A percentile compares a stretch with the other conserved stretches of the same genome.
Evolutionary conservation across 1,284 basidiomycete species (phyloP).

Genomic region (Ustilago shanxiensis): DNA sequence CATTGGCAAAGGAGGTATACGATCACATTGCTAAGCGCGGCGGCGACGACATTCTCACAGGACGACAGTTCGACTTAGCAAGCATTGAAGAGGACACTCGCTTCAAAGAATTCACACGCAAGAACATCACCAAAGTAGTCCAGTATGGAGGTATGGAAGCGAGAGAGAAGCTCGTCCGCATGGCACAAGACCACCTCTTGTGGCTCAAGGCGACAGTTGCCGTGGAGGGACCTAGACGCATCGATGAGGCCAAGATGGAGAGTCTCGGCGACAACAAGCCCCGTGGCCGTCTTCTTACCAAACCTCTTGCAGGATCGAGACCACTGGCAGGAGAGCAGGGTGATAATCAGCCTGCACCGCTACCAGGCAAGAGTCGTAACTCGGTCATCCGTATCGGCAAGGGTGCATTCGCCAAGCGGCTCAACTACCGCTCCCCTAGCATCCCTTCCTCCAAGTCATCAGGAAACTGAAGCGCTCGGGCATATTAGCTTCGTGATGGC

Average conservation of each 20-base stretch:
- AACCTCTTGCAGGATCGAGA: slow-evolving; percentile 46
- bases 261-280: slow-evolving; percentile 39
- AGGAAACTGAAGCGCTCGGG: slow-evolving; percentile 1
- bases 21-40: slow-evolving; percentile 49
- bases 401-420: slow-evolving; percentile 64
- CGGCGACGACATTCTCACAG: slow-evolving; percentile 49
- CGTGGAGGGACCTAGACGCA: slow-evolving; percentile 49
- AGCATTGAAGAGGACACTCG: slow-evolving; percentile 55
- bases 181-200: slow-evolving; percentile 56
- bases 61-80: slow-evolving; percentile 37
- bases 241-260: slow-evolving; percentile 48
- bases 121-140: slow-evolving; percentile 61
- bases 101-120: slow-evolving; percentile 59
- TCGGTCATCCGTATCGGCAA: slow-evolving; percentile 66
- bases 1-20: slow-evolving; percentile 61
- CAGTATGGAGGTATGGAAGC: slow-evolving; percentile 60
- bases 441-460: slow-evolving; percentile 24
- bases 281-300: slow-evolving; percentile 54
- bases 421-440: slow-evolving; percentile 44
- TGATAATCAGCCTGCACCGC: slow-evolving; percentile 31
- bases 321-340: slow-evolving; percentile 50
- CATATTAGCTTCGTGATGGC: not conserved
- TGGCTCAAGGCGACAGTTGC: slow-evolving; percentile 57
- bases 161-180: slow-evolving; percentile 46
- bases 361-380: slow-evolving; percentile 51